These are phyloP conservation scores for Pneumocystis canis DNA, from an alignment of 1,139 yeast genomes.

Conservation along the genomic window DNA sequence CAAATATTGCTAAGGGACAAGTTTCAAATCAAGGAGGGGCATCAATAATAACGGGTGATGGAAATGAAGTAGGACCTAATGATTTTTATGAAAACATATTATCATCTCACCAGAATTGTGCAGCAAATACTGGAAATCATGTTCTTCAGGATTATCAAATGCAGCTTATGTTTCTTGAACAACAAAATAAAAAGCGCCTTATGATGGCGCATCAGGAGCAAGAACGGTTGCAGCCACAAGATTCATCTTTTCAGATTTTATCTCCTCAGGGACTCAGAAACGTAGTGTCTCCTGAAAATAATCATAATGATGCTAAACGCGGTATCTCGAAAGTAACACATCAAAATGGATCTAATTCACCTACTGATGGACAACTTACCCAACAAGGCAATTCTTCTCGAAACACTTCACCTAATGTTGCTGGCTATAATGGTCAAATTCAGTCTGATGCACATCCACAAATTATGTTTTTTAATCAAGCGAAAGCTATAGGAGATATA, in stretches of 20 bases:
- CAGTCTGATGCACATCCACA: conserved; percentile 6
- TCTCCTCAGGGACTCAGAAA: conserved; percentile 13
- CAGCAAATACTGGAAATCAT: conserved; percentile 15
- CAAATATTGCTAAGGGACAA: conserved; percentile 18
- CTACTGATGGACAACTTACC: conserved; percentile 67
- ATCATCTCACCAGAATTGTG: conserved; percentile 2
- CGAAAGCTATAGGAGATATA: background rate
- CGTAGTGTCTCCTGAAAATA: conserved; percentile 13
- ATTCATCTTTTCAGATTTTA: conserved; percentile 12
- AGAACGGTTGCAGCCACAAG: conserved; percentile 14
- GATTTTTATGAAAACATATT: background rate
- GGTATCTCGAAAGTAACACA: conserved; percentile 22
- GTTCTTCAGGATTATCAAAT: conserved; percentile 60
- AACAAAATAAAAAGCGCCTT: conserved; percentile 47
- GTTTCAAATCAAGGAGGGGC: conserved; percentile 1
- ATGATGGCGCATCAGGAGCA: conserved; percentile 29
- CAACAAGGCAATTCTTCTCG: conserved; percentile 11
- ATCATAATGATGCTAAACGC: conserved; percentile 14
- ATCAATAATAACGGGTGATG: conserved; percentile 7
- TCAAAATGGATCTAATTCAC: conserved; percentile 23
- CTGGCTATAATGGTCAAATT: conserved; percentile 10
- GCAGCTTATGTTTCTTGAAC: conserved; percentile 57
- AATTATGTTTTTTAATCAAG: conserved; percentile 3
- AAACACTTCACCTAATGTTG: conserved; percentile 9
- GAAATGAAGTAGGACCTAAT: conserved; percentile 1